Evolutionary conservation across 257 asterid species (phyloP).

Genomic region (Solanum habrochaites): DNA sequence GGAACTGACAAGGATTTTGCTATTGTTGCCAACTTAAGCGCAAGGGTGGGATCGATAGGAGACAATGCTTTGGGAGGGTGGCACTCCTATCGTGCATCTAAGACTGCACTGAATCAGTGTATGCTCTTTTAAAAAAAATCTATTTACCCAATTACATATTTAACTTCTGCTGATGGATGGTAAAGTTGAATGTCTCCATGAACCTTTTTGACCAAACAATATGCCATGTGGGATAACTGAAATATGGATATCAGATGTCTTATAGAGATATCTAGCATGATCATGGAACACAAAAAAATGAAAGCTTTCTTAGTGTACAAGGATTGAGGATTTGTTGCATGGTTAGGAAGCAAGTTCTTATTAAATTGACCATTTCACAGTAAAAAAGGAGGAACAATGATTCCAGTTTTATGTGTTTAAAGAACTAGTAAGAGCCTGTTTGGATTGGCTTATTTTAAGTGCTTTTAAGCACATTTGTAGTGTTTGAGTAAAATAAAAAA

Average conservation of each 20-base stretch:
- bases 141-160: background rate
- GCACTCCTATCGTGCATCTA: constrained; percentile 91
- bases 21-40: constrained; percentile 71
- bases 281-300: background rate
- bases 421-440: background rate
- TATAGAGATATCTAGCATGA: background rate
- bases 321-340: background rate
- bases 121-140: constrained; percentile 4
- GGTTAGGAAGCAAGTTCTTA: background rate
- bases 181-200: background rate
- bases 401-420: background rate
- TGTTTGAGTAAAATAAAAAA: background rate
- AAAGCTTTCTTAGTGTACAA: background rate
- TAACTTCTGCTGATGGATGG: background rate
- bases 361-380: background rate
- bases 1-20: constrained; percentile 59
- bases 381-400: background rate
- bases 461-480: background rate
- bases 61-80: constrained; percentile 90
- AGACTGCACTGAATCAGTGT: constrained; percentile 84
- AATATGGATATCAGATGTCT: background rate
- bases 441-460: background rate
- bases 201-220: background rate
- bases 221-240: background rate
- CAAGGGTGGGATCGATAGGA: constrained; percentile 89